Conservation (phyloP, 306 rosid genomes). For the Cucurbita pepo region DNA sequence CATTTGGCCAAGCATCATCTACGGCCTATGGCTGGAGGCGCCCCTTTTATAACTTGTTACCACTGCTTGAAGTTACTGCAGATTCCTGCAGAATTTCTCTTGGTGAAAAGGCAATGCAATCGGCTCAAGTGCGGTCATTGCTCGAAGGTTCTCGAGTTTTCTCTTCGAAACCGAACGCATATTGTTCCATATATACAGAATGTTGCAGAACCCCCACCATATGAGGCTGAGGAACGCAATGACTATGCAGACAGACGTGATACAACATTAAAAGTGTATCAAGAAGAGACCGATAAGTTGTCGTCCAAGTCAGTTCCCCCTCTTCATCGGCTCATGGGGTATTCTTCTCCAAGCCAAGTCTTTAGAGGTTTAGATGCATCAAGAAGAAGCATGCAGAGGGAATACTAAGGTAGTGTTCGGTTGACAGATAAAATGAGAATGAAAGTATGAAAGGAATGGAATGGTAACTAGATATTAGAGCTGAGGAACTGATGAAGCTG, state of each 20-base stretch:
- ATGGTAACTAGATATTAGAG: background rate
- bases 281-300: too few relatives aligned
- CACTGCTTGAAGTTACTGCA: conserved; percentile 49
- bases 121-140: conserved; percentile 69
- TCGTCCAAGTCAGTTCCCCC: conserved; percentile 24
- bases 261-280: too few relatives aligned
- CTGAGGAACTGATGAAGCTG: background rate
- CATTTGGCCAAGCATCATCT: conserved; percentile 42
- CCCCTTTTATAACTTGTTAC: conserved; percentile 67
- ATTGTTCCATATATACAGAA: conserved; percentile 26
- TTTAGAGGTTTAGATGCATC: conserved; percentile 25
- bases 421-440: background rate
- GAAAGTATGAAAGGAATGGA: background rate
- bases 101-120: conserved; percentile 37
- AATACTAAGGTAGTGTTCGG: background rate
- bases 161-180: conserved; percentile 37
- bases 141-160: conserved; percentile 60
- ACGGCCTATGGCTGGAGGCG: conserved; percentile 72
- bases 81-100: conserved; percentile 72
- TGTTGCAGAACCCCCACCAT: conserved; percentile 28
- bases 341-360: conserved; percentile 58
- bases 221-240: conserved; percentile 17
- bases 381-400: conserved; percentile 14
- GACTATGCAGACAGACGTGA: conserved; percentile 10
- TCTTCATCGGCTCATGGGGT: conserved; percentile 76